These are phyloP conservation scores for Exobasidium rhododendri DNA, from an alignment of 1,284 basidiomycete genomes.

Conservation along the genomic window DNA sequence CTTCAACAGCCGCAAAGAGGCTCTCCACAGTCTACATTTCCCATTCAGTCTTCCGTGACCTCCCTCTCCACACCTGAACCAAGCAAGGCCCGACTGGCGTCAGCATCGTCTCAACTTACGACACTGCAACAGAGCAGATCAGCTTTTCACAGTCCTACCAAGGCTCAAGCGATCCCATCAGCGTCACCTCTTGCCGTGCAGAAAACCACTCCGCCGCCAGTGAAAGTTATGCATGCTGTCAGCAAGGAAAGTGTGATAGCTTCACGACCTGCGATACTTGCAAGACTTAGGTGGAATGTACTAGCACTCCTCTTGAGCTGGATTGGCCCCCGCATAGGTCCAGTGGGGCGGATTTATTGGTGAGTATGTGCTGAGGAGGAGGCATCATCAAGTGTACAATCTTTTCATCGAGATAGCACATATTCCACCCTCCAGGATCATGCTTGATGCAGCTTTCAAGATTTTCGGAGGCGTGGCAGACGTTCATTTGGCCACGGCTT, in stretches of 20 bases:
- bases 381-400: no score
- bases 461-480: slow-evolving; percentile 5
- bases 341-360: not conserved
- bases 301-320: slow-evolving; percentile 1
- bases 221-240: not conserved
- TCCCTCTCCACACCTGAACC: no score
- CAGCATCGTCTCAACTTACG: no score
- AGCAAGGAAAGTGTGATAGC: not conserved
- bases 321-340: not conserved
- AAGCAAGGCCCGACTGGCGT: no score
- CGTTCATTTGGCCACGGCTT: not conserved
- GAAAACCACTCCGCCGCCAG: not conserved
- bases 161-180: no score
- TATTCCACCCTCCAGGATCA: not conserved
- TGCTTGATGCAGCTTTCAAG: not conserved
- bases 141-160: no score
- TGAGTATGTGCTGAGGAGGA: not conserved
- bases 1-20: not conserved
- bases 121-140: no score
- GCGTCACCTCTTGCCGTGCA: not conserved
- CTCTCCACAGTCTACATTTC: not conserved
- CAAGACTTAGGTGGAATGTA: slow-evolving; percentile 7
- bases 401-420: no score
- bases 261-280: slow-evolving; percentile 2
- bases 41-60: no score